Evolutionary conservation across 1,284 basidiomycete genomes (phyloP).

Genomic region (Coniferiporia weirii): DNA sequence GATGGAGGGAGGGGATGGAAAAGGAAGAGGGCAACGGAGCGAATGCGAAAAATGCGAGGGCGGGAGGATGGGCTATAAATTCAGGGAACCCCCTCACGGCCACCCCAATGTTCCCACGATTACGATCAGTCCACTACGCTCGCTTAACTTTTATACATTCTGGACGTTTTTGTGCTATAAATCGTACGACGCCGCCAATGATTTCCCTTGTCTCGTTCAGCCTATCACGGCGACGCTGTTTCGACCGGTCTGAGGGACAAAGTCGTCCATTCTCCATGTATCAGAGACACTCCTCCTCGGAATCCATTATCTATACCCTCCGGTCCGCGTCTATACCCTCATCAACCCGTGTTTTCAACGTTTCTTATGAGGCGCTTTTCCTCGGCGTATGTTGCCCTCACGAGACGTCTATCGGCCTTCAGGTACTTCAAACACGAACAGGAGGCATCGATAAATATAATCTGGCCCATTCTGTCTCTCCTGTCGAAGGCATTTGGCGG

Average conservation of each 20-base stretch:
- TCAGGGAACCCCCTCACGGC: not conserved
- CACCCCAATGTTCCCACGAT: not conserved
- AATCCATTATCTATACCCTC: not conserved
- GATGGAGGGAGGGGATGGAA: not conserved
- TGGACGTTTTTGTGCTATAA: not conserved
- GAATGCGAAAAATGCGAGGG: conserved; percentile 1
- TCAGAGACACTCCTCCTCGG: not conserved
- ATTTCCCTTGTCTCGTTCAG: not conserved
- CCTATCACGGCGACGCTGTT: not conserved
- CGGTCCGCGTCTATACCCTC: not conserved
- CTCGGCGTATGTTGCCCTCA: not conserved
- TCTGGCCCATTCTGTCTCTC: not conserved
- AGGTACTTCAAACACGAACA: not conserved
- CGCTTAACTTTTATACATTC: not conserved
- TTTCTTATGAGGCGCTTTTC: conserved; percentile 3
- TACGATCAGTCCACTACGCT: not conserved
- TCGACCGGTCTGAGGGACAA: not conserved
- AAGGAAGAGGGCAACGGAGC: not conserved
- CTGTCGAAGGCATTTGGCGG: not conserved
- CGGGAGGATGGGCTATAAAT: not conserved
- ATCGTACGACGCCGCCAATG: not conserved
- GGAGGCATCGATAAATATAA: not conserved
- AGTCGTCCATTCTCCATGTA: not conserved
- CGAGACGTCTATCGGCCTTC: too few species aligned
- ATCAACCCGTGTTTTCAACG: conserved; percentile 1